Conservation (phyloP, 768 basidiomycete genomes). For the Royoungia palumana region DNA sequence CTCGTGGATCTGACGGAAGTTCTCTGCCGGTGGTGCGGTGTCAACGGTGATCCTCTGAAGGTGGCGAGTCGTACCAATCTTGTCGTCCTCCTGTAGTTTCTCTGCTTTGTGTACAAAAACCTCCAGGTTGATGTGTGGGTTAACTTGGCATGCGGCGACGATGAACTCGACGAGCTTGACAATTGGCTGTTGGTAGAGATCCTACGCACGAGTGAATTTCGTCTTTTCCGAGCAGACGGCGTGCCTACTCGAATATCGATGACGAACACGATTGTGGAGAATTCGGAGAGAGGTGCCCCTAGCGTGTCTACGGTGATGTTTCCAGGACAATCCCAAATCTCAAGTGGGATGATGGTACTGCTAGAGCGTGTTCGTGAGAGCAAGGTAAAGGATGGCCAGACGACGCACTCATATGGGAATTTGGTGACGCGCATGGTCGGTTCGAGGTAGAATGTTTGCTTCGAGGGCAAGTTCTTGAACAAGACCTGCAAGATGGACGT, state of each 20-base stretch:
- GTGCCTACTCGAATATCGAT: slow-evolving; percentile 84
- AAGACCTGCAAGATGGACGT: slow-evolving; percentile 88
- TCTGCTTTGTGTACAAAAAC: slow-evolving; percentile 97
- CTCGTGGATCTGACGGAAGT: slow-evolving; percentile 87
- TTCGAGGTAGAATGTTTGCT: slow-evolving; percentile 88
- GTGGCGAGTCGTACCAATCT: slow-evolving; percentile 57
- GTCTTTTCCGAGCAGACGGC: not conserved
- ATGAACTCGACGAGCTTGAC: slow-evolving; percentile 80
- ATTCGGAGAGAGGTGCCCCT: slow-evolving; percentile 68
- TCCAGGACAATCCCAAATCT: slow-evolving; percentile 95
- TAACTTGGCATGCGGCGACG: slow-evolving; percentile 68
- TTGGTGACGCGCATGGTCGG: slow-evolving; percentile 76
- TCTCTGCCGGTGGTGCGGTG: slow-evolving; percentile 50
- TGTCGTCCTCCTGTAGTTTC: slow-evolving; percentile 86
- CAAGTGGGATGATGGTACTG: slow-evolving; percentile 88
- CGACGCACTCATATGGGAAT: slow-evolving; percentile 74
- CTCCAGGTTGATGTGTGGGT: slow-evolving; percentile 76
- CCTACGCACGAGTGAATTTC: slow-evolving; percentile 40
- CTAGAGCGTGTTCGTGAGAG: not conserved
- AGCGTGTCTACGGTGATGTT: slow-evolving; percentile 79
- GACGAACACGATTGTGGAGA: slow-evolving; percentile 86
- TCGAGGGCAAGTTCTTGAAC: slow-evolving; percentile 80
- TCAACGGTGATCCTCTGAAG: not conserved
- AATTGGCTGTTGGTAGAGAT: slow-evolving; percentile 82
- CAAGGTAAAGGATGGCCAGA: not conserved